Conservation (phyloP, 2,329 filamentous ascomycete species). For the Sphaerostilbella broomeana region DNA sequence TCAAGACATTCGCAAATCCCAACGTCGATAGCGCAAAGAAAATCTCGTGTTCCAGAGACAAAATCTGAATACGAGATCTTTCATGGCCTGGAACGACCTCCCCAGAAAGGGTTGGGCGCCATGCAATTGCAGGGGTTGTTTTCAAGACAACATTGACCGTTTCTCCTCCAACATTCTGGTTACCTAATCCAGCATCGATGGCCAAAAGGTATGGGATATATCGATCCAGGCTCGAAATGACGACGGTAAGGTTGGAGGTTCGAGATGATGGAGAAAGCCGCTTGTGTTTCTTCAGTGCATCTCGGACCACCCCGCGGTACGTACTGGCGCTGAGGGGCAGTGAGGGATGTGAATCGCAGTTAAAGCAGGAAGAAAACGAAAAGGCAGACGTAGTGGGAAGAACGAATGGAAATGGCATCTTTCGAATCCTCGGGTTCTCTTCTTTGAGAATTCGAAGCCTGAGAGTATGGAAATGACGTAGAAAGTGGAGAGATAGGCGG, state of each 20-base stretch:
- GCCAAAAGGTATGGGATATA: constrained; percentile 83
- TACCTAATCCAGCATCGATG: constrained; percentile 64
- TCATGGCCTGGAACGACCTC: constrained; percentile 59
- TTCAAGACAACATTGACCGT: constrained; percentile 61
- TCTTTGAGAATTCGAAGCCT: background rate
- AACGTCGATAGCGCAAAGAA: constrained; percentile 72
- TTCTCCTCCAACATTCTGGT: constrained; percentile 42
- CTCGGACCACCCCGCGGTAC: constrained; percentile 73
- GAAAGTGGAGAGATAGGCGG: background rate
- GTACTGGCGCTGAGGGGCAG: constrained; percentile 77
- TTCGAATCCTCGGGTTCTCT: constrained; percentile 13
- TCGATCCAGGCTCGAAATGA: constrained; percentile 62
- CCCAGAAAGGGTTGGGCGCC: constrained; percentile 72
- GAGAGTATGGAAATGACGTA: background rate
- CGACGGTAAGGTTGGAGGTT: constrained; percentile 59
- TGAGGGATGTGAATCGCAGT: constrained; percentile 79
- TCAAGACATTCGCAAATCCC: constrained; percentile 64
- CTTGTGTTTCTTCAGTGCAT: constrained; percentile 84
- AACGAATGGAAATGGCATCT: constrained; percentile 83
- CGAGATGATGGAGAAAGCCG: constrained; percentile 68
- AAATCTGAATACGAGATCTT: constrained; percentile 58
- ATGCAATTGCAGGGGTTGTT: constrained; percentile 61
- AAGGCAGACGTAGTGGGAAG: constrained; percentile 87
- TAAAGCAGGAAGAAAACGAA: constrained; percentile 71
- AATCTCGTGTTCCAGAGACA: constrained; percentile 75